Evolutionary conservation across 2,329 filamentous ascomycete species (phyloP).

Genomic region (Dactylellina sp.): DNA sequence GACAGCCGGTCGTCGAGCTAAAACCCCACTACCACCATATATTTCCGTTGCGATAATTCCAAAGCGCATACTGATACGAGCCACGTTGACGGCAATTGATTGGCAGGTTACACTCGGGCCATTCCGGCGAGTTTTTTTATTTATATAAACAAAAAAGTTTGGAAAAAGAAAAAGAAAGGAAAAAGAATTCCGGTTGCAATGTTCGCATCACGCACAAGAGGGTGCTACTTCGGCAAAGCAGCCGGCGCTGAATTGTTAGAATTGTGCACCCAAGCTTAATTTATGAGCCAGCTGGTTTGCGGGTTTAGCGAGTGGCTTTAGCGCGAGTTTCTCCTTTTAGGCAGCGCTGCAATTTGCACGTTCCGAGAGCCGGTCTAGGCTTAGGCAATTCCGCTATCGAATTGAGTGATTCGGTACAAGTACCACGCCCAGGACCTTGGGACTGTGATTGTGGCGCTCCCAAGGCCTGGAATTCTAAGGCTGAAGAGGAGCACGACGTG

Average conservation of each 20-base stretch:
- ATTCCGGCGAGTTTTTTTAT: too few relatives aligned
- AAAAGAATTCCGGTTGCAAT: too few relatives aligned
- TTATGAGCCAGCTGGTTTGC: background rate
- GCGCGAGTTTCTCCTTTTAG: background rate
- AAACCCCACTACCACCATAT: too few relatives aligned
- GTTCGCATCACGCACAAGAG: too few relatives aligned
- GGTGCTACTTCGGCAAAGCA: background rate
- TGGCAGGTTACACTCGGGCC: too few relatives aligned
- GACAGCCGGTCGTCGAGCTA: too few relatives aligned
- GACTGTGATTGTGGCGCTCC: background rate
- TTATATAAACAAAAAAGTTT: too few relatives aligned
- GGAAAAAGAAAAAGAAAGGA: too few relatives aligned
- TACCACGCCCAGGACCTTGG: constrained; percentile 2
- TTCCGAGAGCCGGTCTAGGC: background rate
- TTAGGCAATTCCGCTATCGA: background rate
- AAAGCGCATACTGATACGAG: too few relatives aligned
- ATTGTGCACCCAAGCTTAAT: background rate
- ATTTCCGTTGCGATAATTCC: too few relatives aligned
- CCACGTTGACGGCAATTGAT: too few relatives aligned
- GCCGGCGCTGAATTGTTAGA: background rate
- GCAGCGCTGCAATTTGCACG: background rate
- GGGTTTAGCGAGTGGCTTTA: background rate
- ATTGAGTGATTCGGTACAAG: background rate
- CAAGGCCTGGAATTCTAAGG: constrained; percentile 8
- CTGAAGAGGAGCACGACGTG: background rate